phyloP scores from a whole-genome alignment of 805 yeast species.

The Saturnispora serradocipensis region DNA sequence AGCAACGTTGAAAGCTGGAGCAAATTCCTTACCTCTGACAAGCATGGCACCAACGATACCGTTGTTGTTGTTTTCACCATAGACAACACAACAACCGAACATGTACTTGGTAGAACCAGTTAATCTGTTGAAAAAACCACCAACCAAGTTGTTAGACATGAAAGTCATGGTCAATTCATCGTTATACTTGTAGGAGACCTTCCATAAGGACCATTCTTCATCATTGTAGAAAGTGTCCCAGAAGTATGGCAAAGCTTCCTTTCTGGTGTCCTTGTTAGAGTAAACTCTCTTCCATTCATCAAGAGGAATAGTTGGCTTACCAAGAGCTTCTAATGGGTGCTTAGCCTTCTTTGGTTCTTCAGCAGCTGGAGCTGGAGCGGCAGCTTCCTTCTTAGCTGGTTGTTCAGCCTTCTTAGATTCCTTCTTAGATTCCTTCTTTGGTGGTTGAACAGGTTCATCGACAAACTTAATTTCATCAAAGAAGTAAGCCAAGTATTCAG shows the following conservation, averaged over 20 bases:
- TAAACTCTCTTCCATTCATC: constrained; percentile 96
- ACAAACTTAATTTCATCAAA: constrained; percentile 46
- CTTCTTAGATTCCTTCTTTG: constrained; percentile 51
- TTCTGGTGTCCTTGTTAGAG: constrained; percentile 96
- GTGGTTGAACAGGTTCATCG: constrained; percentile 54
- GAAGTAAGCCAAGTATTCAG: constrained; percentile 38
- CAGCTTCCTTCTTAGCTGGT: constrained; percentile 31
- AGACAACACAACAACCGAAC: constrained; percentile 90
- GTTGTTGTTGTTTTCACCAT: constrained; percentile 97
- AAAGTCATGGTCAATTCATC: constrained; percentile 94
- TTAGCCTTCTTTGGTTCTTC: constrained; percentile 62
- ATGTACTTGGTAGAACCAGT: constrained; percentile 85
- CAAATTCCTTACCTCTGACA: constrained; percentile 87
- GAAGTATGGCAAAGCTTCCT: constrained; percentile 93
- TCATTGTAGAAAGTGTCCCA: constrained; percentile 87
- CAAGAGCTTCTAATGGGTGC: constrained; percentile 85
- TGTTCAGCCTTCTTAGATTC: constrained; percentile 36
- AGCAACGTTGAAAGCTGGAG: constrained; percentile 94
- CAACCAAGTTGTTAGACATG: constrained; percentile 97
- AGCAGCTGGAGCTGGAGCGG: constrained; percentile 33
- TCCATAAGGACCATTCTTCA: constrained; percentile 90
- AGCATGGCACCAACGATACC: constrained; percentile 94
- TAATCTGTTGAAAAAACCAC: constrained; percentile 97
- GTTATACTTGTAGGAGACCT: constrained; percentile 93
- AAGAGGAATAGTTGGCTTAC: constrained; percentile 55